A percentile compares a stretch with the other conserved stretches of the same genome.
Conservation (phyloP, 495 filamentous ascomycete species). For the Usnea hakonensis region DNA sequence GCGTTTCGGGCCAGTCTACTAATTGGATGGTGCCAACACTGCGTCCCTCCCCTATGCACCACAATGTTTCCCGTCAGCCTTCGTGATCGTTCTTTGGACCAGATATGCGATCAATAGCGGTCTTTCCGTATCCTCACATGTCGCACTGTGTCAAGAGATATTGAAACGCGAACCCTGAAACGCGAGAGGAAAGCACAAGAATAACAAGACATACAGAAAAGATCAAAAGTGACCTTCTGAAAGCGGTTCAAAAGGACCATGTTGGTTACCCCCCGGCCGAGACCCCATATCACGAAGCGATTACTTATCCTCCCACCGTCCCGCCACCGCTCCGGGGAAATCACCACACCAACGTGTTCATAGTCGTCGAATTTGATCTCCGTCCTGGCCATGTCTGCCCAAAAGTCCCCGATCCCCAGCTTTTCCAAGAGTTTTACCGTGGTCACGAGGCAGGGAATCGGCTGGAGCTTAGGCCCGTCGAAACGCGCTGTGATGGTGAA, state of each 20-base stretch:
- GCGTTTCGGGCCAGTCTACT: neutral
- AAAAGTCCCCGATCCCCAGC: neutral
- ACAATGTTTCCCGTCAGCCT: neutral
- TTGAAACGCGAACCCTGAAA: too few relatives aligned
- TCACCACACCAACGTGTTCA: neutral
- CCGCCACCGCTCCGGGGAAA: neutral
- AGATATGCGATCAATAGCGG: neutral
- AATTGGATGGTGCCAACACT: neutral
- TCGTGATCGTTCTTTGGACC: neutral
- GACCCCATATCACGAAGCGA: neutral
- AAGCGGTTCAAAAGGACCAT: neutral
- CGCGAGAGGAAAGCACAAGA: neutral
- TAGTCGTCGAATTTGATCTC: neutral
- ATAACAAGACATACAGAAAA: neutral
- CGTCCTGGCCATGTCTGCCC: neutral
- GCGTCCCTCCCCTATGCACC: neutral
- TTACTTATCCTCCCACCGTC: neutral
- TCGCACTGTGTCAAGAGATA: neutral
- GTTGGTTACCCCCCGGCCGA: neutral
- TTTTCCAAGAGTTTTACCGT: neutral
- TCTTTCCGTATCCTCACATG: too few relatives aligned
- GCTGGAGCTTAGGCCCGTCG: neutral
- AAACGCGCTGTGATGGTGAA: neutral
- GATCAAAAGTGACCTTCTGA: neutral
- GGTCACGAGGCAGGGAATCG: neutral